Evolutionary conservation across 208 protist genomes (phyloP).

Genomic region (Leishmania lainsoni): DNA sequence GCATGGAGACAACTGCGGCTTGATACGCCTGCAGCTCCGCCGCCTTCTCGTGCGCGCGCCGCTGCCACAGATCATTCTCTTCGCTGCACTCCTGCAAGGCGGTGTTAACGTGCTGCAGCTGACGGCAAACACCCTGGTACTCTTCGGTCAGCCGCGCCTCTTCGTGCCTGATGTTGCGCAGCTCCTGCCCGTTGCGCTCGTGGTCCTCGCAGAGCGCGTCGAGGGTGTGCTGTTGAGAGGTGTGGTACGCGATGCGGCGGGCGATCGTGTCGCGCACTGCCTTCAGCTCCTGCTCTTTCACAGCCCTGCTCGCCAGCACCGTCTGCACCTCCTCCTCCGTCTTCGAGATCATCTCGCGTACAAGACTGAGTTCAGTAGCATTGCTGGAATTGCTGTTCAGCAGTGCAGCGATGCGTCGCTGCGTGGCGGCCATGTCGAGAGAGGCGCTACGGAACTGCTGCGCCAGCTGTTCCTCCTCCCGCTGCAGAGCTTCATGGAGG

Average conservation of each 20-base stretch:
- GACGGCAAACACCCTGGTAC: slow-evolving; percentile 77
- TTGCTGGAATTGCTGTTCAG: slow-evolving; percentile 50
- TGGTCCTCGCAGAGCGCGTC: slow-evolving; percentile 67
- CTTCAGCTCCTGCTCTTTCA: slow-evolving; percentile 85
- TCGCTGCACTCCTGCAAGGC: slow-evolving; percentile 91
- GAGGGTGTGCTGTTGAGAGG: slow-evolving; percentile 50
- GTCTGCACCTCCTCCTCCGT: slow-evolving; percentile 65
- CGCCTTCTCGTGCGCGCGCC: slow-evolving; percentile 54
- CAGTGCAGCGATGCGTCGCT: slow-evolving; percentile 56
- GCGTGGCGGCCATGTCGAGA: slow-evolving; percentile 47
- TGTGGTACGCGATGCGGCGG: slow-evolving; percentile 31
- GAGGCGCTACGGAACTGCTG: slow-evolving; percentile 54
- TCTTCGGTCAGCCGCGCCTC: slow-evolving; percentile 71
- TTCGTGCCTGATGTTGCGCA: slow-evolving; percentile 41
- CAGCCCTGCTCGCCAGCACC: slow-evolving; percentile 58
- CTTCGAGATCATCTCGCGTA: slow-evolving; percentile 44
- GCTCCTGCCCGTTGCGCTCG: slow-evolving; percentile 47
- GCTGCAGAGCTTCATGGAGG: slow-evolving; percentile 91
- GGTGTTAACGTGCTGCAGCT: slow-evolving; percentile 79
- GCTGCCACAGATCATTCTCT: slow-evolving; percentile 77
- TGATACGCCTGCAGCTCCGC: slow-evolving; percentile 74
- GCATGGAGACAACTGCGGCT: slow-evolving; percentile 40
- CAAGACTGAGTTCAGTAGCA: slow-evolving; percentile 47
- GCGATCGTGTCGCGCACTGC: slow-evolving; percentile 63
- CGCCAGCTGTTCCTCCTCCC: slow-evolving; percentile 87